Evolutionary conservation across 768 basidiomycete species (phyloP).

Genomic region (Macrocybe gigantea): DNA sequence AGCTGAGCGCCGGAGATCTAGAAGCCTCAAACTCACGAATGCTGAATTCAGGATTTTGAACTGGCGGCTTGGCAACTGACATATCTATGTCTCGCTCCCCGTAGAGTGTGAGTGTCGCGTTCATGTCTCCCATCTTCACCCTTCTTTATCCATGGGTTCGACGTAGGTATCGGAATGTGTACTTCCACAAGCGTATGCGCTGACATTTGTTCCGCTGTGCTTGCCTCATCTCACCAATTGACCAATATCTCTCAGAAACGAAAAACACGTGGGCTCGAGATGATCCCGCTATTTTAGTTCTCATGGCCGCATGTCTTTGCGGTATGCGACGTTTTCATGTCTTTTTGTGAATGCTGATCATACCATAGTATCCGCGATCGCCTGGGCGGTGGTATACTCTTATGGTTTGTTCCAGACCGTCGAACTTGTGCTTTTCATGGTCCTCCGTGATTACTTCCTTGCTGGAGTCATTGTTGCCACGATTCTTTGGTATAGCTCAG

Average conservation of each 20-base stretch:
- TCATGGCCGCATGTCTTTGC: constrained; percentile 73
- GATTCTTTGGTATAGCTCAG: constrained; percentile 55
- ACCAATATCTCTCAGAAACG: constrained; percentile 54
- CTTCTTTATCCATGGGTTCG: neutral
- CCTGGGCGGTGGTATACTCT: constrained; percentile 84
- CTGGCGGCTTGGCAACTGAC: constrained; percentile 94
- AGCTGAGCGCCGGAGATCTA: neutral
- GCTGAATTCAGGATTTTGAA: constrained; percentile 77
- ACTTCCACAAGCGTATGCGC: constrained; percentile 85
- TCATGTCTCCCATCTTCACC: too few relatives aligned
- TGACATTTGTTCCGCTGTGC: constrained; percentile 5
- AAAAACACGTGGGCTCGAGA: constrained; percentile 99
- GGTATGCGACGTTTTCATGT: constrained; percentile 36
- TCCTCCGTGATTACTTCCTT: constrained; percentile 83
- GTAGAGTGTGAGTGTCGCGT: constrained; percentile 65
- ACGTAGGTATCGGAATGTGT: constrained; percentile 86
- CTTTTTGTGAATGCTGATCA: neutral
- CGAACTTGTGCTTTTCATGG: constrained; percentile 71
- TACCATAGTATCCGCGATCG: constrained; percentile 64
- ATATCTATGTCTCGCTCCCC: constrained; percentile 87
- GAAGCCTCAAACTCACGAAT: neutral
- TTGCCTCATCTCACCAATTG: neutral
- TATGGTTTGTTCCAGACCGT: constrained; percentile 51
- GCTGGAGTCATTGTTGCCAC: constrained; percentile 73
- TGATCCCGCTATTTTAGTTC: constrained; percentile 90